Base-by-base conservation (phyloP, 2,329 filamentous ascomycete species). In the Penicillium expansum region DNA sequence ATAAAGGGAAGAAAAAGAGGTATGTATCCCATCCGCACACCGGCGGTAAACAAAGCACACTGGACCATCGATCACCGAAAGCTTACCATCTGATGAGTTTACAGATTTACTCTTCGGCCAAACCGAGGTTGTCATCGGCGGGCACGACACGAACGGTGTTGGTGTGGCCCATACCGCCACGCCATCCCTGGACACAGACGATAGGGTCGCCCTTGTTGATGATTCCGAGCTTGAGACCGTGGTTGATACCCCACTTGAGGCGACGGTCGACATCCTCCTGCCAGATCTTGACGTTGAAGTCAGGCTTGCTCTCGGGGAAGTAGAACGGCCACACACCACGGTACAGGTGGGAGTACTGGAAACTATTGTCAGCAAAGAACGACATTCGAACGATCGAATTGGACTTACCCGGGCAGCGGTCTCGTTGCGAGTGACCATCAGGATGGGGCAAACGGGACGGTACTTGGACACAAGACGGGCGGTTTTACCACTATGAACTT, bases 241-340 rank as follows among this genome's bases (percentile, higher is more conserved):
- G 86, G 74, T 84, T 81, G 75, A 99, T 91, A 75, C 91, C 94
- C 92, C 93, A 99, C 84, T 93, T 96, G 78, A 99, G 91, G 74
- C 94, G 91, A 75, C 88, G 86, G 80, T 99, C 94, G 68, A 99
- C 94, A 78, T 99, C 93, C 82, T 97, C 92, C 82, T 99, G 94
- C 94, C 94, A 99, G 80, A 95, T 92, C 71, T 89, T 86, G 77
- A 89, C 85, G 75, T 83, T 85, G 79, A 97, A 99, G 81, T 99
- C 91, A 68, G 94, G 94, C 87, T 97, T 97, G 69, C 81, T 79
- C 82, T 96, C 90, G 52, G 88, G 85, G 84, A 97, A 97, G 71
- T 89, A 83, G 89, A 99, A 99, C 57, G 94, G 94, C 76, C 97
- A 99, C 61, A 99, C 93, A 69, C 94, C 94, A 74, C 94, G 93